Base-by-base conservation (phyloP, 345 rosid species). In the Gossypium mustelinum region DNA sequence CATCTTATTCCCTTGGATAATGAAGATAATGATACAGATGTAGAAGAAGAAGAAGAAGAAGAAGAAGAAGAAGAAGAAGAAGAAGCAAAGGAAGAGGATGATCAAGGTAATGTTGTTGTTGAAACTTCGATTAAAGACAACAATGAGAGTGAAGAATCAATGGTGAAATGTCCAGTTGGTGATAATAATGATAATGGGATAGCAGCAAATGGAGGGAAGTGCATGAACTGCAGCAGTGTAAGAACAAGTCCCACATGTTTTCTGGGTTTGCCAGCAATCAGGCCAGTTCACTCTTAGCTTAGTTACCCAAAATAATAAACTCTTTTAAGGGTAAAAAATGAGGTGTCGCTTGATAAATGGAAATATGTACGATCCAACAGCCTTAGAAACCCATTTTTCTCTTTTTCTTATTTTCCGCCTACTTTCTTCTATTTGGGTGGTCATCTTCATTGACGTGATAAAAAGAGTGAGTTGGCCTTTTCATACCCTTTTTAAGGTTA, bases 1-100 rank as follows among this genome's bases (percentile, higher is more conserved):
- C 89, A 88, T 17, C 87, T 92, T 57, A 87, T 92, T 68, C 74
- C 78, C 11, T 54, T 29, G 24, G 71, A 39, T 45, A 22, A 20
- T 43, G 62, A 17, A 0, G 52, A 25, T 11, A 24, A 25, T 2
- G 75, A 73, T 18, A 50, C 45, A 20, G 55, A 44, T 44, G 10
- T 29, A 29, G 39, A 4, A 34, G 39, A 34, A 34, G 39, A 29
- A 29, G 34, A 29, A 29, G 39, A 51, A 1, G 57, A 67, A 34
- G 39, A 50, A 1, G 57, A 68, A 29, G 34, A 29, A 29, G 39
- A 51, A 1, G 57, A 67, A 34, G 39, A 50, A 1, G 57, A 68
- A 24, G 73, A 72, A 43, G 75, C 18, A 41, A 18, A 52, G 3
- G 55, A 66, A 43, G 68, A 20, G 50, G 62, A 1, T 1, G 68